Evolutionary conservation across 1,139 yeast species (phyloP).

Genomic region (Eremothecium cymbalariae): DNA sequence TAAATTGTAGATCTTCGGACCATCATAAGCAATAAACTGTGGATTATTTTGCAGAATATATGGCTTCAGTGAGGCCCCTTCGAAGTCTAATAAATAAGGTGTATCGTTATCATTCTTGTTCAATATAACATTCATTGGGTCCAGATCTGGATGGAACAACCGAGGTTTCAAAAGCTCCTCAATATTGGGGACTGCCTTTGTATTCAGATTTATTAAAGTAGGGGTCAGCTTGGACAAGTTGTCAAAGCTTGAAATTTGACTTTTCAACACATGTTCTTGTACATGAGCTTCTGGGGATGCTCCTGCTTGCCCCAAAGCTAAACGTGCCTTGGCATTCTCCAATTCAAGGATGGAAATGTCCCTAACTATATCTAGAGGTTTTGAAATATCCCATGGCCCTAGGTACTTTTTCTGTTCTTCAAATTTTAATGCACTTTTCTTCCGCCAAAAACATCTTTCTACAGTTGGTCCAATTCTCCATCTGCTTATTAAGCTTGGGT

Average conservation of each 20-base stretch:
- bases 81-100: slow-evolving; percentile 67
- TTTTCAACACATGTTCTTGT: slow-evolving; percentile 39
- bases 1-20: slow-evolving; percentile 72
- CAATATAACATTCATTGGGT: slow-evolving; percentile 75
- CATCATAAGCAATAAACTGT: slow-evolving; percentile 73
- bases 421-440: slow-evolving; percentile 45
- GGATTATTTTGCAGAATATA: slow-evolving; percentile 73
- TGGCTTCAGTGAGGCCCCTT: slow-evolving; percentile 72
- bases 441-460: slow-evolving; percentile 70
- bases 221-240: slow-evolving; percentile 50
- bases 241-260: slow-evolving; percentile 51
- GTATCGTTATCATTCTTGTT: slow-evolving; percentile 34
- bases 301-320: slow-evolving; percentile 49
- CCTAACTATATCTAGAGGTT: slow-evolving; percentile 52
- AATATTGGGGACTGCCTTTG: slow-evolving; percentile 49
- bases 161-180: slow-evolving; percentile 64
- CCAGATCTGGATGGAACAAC: slow-evolving; percentile 72
- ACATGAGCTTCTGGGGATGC: slow-evolving; percentile 35
- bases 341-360: slow-evolving; percentile 62
- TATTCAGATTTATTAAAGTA: slow-evolving; percentile 43
- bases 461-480: slow-evolving; percentile 91
- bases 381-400: slow-evolving; percentile 70
- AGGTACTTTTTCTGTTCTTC: slow-evolving; percentile 34
- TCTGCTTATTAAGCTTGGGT: slow-evolving; percentile 48
- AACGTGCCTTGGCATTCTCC: slow-evolving; percentile 50